Percentiles rank a stretch among this genome's conserved stretches.
Evolutionary conservation across 1,284 basidiomycete species (phyloP).

Genomic region (Ganoderma sinense): DNA sequence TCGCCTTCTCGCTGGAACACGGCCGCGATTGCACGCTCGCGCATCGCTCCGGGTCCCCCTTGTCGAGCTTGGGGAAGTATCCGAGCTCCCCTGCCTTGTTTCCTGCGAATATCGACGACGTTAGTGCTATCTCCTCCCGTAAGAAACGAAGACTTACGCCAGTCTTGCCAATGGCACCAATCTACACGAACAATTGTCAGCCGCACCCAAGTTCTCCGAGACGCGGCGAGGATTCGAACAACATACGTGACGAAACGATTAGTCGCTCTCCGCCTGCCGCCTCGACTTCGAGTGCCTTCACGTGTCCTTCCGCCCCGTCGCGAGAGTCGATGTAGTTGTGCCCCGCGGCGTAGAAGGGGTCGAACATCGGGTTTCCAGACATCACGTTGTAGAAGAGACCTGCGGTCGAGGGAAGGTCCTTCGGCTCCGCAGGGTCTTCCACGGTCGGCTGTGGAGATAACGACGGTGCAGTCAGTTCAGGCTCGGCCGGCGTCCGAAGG

Average conservation of each 20-base stretch:
- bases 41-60: background rate
- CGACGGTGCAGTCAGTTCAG: background rate
- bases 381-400: slow-evolving; percentile 17
- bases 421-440: slow-evolving; percentile 23
- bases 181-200: background rate
- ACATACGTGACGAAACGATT: slow-evolving; percentile 44
- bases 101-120: background rate
- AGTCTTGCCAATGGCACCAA: slow-evolving; percentile 2
- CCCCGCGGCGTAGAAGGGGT: slow-evolving; percentile 32
- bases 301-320: slow-evolving; percentile 62
- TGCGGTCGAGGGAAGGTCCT: slow-evolving; percentile 7
- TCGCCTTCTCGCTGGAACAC: background rate
- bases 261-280: slow-evolving; percentile 61
- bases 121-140: background rate
- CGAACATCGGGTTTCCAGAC: slow-evolving; percentile 34
- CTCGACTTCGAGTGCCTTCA: slow-evolving; percentile 52
- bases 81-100: background rate
- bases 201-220: too few species aligned
- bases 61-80: slow-evolving; percentile 3
- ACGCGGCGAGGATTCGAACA: too few species aligned
- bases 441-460: slow-evolving; percentile 21
- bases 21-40: background rate
- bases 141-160: background rate
- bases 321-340: slow-evolving; percentile 62
- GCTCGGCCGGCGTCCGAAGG: too few species aligned